Base-by-base conservation (phyloP, 768 basidiomycete species). In the Naganishia onofrii region DNA sequence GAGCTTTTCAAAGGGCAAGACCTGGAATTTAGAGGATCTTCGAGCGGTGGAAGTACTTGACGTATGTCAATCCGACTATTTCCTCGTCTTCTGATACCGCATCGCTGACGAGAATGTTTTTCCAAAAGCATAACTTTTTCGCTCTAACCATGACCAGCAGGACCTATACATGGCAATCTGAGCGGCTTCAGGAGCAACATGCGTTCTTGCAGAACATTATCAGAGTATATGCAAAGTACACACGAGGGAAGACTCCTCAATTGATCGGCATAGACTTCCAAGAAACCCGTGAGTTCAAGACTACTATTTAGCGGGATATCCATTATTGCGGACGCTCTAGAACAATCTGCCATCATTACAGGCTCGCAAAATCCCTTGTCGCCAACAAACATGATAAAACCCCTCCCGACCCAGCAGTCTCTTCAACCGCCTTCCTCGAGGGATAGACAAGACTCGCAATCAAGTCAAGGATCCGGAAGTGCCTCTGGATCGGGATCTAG, bases 1-100 rank as follows among this genome's bases (percentile, higher is more conserved):
- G 38, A 86, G 92, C 0, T 98, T 95, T 81, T 96, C 93, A 9
- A 92, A 98, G 57, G 96, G 96, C 7, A 99, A 99, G 84, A 92
- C 95, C 1, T 99, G 96, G 96, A 85, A 84, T 70, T 82, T 98
- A 58, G 80, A 87, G 51, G 94, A 97, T 80, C 84, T 98, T 74
- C 86, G 90, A 72, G 87, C 83, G 46, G 78, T 99, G 54, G 89
- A 94, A 73, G 89, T 95, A 56, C 70, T 86, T 42, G 85, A 85
- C 77, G 93, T 95, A 58, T 70, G 81, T 76, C 15, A n/a, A n/a
- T 42, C n/a, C 21, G 31, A 38, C 12, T 38, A 26, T 51, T 34
- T 52, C n/a, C 9, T 52, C 19, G 5, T 13, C 19, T 17, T 9
- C n/a, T 29, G 26, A 29, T 8, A 19, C 26, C 31, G 6, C 23